Percentiles rank a stretch among this genome's conserved stretches.
Evolutionary conservation across 495 filamentous ascomycete species (phyloP).

Genomic region (Podospora pseudopauciseta): DNA sequence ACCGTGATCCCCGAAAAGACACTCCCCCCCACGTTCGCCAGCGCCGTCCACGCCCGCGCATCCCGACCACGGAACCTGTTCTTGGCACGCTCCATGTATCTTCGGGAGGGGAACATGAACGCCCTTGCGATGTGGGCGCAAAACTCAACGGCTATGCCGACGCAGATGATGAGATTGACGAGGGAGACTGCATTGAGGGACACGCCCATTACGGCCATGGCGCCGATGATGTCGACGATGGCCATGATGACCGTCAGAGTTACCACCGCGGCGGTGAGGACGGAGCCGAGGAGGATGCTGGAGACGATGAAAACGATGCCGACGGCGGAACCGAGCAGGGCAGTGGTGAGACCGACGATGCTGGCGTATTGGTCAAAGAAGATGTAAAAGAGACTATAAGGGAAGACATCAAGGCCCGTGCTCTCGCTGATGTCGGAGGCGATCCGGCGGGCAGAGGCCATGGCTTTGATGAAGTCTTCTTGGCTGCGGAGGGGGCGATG

Average conservation of each 20-base stretch:
- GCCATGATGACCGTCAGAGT: slow-evolving; percentile 86
- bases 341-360: slow-evolving; percentile 73
- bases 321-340: slow-evolving; percentile 76
- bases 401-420: slow-evolving; percentile 78
- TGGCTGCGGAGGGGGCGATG: slow-evolving; percentile 84
- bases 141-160: slow-evolving; percentile 94
- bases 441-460: slow-evolving; percentile 86
- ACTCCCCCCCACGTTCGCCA: slow-evolving; percentile 88
- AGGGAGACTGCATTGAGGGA: slow-evolving; percentile 94
- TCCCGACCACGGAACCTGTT: slow-evolving; percentile 69
- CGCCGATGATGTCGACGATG: slow-evolving; percentile 88
- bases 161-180: slow-evolving; percentile 95
- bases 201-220: slow-evolving; percentile 84
- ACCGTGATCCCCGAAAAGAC: slow-evolving; percentile 96
- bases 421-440: slow-evolving; percentile 63
- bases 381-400: slow-evolving; percentile 94
- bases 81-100: slow-evolving; percentile 70
- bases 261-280: slow-evolving; percentile 76
- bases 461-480: slow-evolving; percentile 88
- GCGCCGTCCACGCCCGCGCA: slow-evolving; percentile 81
- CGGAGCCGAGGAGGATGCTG: slow-evolving; percentile 74
- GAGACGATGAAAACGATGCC: slow-evolving; percentile 78
- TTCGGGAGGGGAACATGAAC: slow-evolving; percentile 83
- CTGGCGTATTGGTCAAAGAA: slow-evolving; percentile 96
- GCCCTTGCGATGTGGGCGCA: slow-evolving; percentile 95